Percentiles rank a stretch among this genome's conserved stretches.
Evolutionary conservation across 2,329 filamentous ascomycete species (phyloP).

Genomic region (Geosmithia putterillii): DNA sequence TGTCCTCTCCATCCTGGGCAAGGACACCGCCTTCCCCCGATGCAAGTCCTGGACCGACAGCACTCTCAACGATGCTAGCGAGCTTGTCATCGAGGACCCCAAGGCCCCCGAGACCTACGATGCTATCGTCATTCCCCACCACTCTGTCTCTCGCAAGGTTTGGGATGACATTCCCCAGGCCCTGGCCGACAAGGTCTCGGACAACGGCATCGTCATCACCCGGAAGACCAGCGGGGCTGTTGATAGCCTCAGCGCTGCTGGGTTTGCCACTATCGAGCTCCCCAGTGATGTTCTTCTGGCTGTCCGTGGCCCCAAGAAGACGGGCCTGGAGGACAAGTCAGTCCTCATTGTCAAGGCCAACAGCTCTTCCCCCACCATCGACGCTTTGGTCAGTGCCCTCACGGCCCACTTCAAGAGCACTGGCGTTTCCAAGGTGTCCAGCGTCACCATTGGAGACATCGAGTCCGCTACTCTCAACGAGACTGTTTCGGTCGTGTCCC

Average conservation of each 20-base stretch:
- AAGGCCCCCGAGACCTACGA: neutral
- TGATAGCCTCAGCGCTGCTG: neutral
- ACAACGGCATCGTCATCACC: neutral
- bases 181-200: neutral
- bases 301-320: neutral
- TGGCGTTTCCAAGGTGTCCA: neutral
- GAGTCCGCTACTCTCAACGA: neutral
- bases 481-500: neutral
- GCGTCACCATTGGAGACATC: neutral
- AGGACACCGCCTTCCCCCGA: slow-evolving; percentile 1
- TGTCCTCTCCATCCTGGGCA: neutral
- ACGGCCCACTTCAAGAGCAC: neutral
- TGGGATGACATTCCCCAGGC: neutral
- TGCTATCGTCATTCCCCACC: neutral
- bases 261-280: neutral
- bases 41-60: slow-evolving; percentile 1
- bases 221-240: neutral
- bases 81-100: neutral
- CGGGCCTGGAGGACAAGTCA: neutral
- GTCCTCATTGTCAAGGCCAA: neutral
- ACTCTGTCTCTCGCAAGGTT: neutral
- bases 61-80: neutral
- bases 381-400: neutral
- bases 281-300: neutral
- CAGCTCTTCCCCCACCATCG: neutral